phyloP scores from a whole-genome alignment of 768 basidiomycete genomes.

The Stropharia rugosoannulata region DNA sequence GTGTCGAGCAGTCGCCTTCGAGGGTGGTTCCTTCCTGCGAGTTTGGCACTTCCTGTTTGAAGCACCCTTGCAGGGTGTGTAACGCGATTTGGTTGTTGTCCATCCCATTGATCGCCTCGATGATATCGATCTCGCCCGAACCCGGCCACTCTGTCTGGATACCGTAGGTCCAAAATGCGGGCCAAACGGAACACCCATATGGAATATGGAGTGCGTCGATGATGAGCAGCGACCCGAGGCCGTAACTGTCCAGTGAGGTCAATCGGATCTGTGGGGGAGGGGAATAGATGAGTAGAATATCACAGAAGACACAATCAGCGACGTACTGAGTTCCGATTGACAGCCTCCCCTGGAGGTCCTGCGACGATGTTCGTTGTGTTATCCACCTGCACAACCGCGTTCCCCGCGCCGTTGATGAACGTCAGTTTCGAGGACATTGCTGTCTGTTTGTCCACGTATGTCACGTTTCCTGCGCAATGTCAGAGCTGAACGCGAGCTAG shows the following conservation, averaged over 20 bases:
- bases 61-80: constrained; percentile 59
- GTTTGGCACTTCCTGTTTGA: constrained; percentile 25
- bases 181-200: constrained; percentile 55
- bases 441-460: constrained; percentile 48
- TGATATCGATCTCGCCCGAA: constrained; percentile 58
- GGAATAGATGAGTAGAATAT: not conserved
- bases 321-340: constrained; percentile 50
- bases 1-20: constrained; percentile 54
- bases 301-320: not conserved
- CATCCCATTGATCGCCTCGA: constrained; percentile 81
- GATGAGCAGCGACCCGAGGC: constrained; percentile 42
- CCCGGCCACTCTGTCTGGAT: constrained; percentile 41
- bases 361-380: constrained; percentile 52
- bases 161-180: constrained; percentile 47
- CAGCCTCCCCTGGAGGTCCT: constrained; percentile 12
- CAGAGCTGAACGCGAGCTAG: not conserved
- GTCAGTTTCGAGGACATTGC: constrained; percentile 52
- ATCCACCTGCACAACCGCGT: constrained; percentile 75
- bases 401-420: constrained; percentile 58
- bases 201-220: constrained; percentile 48
- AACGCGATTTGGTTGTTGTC: constrained; percentile 72
- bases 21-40: constrained; percentile 47
- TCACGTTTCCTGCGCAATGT: constrained; percentile 52
- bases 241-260: constrained; percentile 40
- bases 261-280: constrained; percentile 37